A percentile compares a stretch with the other conserved stretches of the same genome.
phyloP scores from a whole-genome alignment of 2,329 filamentous ascomycete genomes.

The Pseudogymnoascus sp. region DNA sequence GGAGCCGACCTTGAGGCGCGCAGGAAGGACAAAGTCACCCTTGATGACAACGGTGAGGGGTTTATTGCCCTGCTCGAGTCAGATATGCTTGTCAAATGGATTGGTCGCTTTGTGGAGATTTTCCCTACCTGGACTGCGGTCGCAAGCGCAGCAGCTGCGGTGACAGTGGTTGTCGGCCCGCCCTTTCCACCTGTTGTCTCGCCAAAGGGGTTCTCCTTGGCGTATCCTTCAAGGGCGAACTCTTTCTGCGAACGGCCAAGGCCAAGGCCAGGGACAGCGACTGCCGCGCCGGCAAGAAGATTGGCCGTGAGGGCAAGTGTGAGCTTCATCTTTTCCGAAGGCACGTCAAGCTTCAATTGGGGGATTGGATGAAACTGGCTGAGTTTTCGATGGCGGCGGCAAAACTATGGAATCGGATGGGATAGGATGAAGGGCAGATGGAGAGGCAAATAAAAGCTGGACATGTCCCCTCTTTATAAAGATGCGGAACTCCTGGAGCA shows the following conservation, averaged over 20 bases:
- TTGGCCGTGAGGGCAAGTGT: background rate
- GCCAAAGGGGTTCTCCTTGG: slow-evolving; percentile 16
- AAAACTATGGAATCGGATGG: background rate
- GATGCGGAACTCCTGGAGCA: background rate
- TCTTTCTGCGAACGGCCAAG: background rate
- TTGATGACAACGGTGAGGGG: slow-evolving; percentile 37
- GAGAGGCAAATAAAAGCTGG: background rate
- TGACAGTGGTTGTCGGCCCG: slow-evolving; percentile 37
- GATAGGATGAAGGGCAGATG: background rate
- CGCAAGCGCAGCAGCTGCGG: slow-evolving; percentile 35
- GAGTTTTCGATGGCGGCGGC: background rate
- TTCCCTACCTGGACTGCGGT: slow-evolving; percentile 32
- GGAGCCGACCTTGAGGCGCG: slow-evolving; percentile 20
- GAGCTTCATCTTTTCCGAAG: background rate
- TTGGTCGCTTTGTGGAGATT: background rate
- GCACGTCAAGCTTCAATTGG: background rate
- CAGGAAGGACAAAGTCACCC: slow-evolving; percentile 27
- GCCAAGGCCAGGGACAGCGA: background rate
- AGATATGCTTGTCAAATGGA: background rate
- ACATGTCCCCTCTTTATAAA: background rate
- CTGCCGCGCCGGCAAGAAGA: background rate
- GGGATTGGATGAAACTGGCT: background rate
- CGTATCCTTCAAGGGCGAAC: slow-evolving; percentile 1
- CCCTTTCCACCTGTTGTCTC: slow-evolving; percentile 38
- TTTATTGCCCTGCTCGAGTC: slow-evolving; percentile 31